Evolutionary conservation across 441 rosid genomes (phyloP), one percentile per base, ranked within the genome.

Genomic region (Breynia disticha): DNA sequence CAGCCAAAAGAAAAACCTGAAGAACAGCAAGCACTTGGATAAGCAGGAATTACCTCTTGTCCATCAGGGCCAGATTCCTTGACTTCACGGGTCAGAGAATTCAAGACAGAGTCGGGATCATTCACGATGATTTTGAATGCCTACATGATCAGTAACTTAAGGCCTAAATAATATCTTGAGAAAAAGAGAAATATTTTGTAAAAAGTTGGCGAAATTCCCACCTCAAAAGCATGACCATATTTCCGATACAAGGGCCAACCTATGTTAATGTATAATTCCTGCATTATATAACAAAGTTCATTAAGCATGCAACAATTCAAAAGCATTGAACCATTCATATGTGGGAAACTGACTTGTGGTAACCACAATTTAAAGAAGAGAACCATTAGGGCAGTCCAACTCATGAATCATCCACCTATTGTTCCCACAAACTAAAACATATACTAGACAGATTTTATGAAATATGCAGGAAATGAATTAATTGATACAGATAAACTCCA

Each of bases 191-290:
- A 21, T 19, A 4, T 16, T 17, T 7, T 45, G 55, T 13, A 46
- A 63, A n/a, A 67, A 37, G 55, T 20, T 47, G 19, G 22, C 22
- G 28, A 54, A 44, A 20, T 14, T 56, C 78, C 73, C 68, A 86
- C 99, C 93, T 89, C 99, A 74, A 89, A 93, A 46, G 97, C 99
- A 74, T 89, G 99, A 16, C 96, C 95, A 59, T 89, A 79, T 65
- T 81, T 89, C 54, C 95, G 79, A 65, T 89, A 93, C 70, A 93
- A 70, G 60, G 99, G 99, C 99, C 97, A 87, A 57, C 86, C 93
- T 54, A 93, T 81, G 66, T 82, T 64, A 60, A 82, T 55, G 64
- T 93, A 93, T 67, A 93, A 62, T 47, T 89, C 97, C 99, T 93
- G 83, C 16, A 48, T 32, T 37, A 20, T 50, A 22, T 16, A 59